Evolutionary conservation across 2,329 filamentous ascomycete genomes (phyloP).

Genomic region (Lecanicillium sp.): DNA sequence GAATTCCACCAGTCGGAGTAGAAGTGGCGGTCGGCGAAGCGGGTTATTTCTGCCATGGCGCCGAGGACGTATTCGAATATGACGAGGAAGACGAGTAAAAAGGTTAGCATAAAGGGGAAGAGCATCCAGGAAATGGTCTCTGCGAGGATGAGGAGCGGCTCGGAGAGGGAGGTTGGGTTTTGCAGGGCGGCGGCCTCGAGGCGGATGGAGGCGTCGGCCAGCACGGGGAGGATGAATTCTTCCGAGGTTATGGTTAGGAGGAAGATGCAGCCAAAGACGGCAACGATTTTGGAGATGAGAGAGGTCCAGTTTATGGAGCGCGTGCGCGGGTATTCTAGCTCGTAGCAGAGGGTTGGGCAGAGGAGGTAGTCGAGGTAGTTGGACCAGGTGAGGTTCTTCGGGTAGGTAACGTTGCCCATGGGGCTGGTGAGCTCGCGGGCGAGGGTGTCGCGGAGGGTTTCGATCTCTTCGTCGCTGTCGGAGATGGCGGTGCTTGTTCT

Average conservation of each 20-base stretch:
- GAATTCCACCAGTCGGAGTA: constrained; percentile 74
- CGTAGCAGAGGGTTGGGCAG: constrained; percentile 94
- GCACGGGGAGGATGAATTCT: constrained; percentile 88
- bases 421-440: constrained; percentile 88
- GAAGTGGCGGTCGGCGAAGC: constrained; percentile 90
- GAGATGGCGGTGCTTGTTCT: background rate
- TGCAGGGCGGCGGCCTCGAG: constrained; percentile 33
- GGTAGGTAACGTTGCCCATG: constrained; percentile 82
- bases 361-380: constrained; percentile 86
- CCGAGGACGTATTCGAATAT: constrained; percentile 97
- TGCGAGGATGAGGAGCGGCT: constrained; percentile 70
- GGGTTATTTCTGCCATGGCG: constrained; percentile 87
- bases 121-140: constrained; percentile 88
- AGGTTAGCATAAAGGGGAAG: constrained; percentile 95
- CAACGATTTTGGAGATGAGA: constrained; percentile 75
- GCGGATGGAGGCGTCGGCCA: constrained; percentile 57
- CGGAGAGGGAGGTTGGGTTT: constrained; percentile 37
- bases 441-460: constrained; percentile 72
- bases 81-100: constrained; percentile 91
- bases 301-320: constrained; percentile 67
- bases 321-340: constrained; percentile 88
- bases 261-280: constrained; percentile 94
- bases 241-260: constrained; percentile 84
- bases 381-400: constrained; percentile 70
- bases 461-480: constrained; percentile 41